phyloP scores from a whole-genome alignment of 495 filamentous ascomycete species.

The Bombardia bombarda region DNA sequence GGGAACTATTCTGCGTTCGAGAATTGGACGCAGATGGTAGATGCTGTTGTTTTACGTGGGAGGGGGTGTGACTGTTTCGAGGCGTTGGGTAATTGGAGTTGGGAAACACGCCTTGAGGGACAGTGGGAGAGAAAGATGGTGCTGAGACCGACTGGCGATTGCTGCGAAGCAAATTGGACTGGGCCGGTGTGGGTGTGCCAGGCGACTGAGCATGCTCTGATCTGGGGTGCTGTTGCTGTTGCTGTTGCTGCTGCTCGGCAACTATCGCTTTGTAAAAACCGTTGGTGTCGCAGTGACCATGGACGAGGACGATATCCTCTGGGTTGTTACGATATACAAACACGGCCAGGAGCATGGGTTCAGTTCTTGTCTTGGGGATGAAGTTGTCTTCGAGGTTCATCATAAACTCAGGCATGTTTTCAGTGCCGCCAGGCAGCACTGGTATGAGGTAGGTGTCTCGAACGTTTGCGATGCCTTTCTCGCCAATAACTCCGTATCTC shows the following conservation, averaged over 20 bases:
- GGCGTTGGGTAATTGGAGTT: slow-evolving; percentile 22
- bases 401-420: slow-evolving; percentile 61
- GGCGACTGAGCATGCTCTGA: slow-evolving; percentile 22
- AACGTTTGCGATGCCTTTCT: slow-evolving; percentile 59
- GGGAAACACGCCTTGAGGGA: slow-evolving; percentile 33
- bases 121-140: slow-evolving; percentile 41
- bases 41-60: slow-evolving; percentile 26
- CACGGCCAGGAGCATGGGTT: slow-evolving; percentile 66
- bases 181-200: slow-evolving; percentile 16
- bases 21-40: slow-evolving; percentile 15
- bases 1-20: slow-evolving; percentile 4
- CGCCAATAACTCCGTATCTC: slow-evolving; percentile 73
- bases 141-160: slow-evolving; percentile 32
- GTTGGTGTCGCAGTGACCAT: slow-evolving; percentile 18
- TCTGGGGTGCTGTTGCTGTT: not conserved
- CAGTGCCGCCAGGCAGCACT: slow-evolving; percentile 59
- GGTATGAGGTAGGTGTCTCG: slow-evolving; percentile 74
- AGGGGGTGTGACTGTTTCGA: slow-evolving; percentile 21
- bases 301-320: slow-evolving; percentile 29
- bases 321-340: slow-evolving; percentile 62
- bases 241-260: not conserved
- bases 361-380: slow-evolving; percentile 54
- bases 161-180: slow-evolving; percentile 7
- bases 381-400: slow-evolving; percentile 66
- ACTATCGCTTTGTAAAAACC: not conserved